Conservation (phyloP, 2,329 filamentous ascomycete species). For the Chaetothyriales sp. region DNA sequence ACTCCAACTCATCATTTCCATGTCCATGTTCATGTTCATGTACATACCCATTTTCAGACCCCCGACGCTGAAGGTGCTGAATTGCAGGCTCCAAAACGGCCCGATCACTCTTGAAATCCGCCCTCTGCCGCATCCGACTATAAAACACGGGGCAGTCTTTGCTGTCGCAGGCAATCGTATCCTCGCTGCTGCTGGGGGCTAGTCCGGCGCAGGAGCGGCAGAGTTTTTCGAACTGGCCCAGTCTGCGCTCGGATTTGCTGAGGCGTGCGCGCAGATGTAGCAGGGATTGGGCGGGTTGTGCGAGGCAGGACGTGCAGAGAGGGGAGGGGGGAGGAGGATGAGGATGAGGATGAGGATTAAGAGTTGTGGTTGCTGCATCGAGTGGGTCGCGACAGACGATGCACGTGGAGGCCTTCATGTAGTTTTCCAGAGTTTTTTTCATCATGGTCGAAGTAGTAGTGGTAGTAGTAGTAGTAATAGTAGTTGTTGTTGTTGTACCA, state of each 20-base stretch:
- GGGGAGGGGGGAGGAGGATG: background rate
- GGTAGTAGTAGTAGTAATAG: background rate
- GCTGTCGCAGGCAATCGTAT: slow-evolving; percentile 76
- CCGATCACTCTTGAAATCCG: slow-evolving; percentile 26
- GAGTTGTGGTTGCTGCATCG: slow-evolving; percentile 27
- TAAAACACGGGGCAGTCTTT: slow-evolving; percentile 91
- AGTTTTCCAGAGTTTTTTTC: slow-evolving; percentile 79
- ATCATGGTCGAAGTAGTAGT: slow-evolving; percentile 24
- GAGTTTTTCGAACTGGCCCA: slow-evolving; percentile 51
- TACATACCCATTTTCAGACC: no score
- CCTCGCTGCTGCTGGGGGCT: slow-evolving; percentile 40
- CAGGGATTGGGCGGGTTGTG: slow-evolving; percentile 42
- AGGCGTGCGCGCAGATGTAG: slow-evolving; percentile 50
- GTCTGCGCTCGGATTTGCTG: slow-evolving; percentile 48
- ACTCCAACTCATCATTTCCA: slow-evolving; percentile 24
- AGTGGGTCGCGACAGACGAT: slow-evolving; percentile 57
- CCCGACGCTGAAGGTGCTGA: slow-evolving; percentile 21
- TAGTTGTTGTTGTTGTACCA: slow-evolving; percentile 14
- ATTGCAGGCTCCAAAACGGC: slow-evolving; percentile 26
- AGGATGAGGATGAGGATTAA: background rate
- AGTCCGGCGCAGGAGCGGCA: slow-evolving; percentile 71
- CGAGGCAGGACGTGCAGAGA: slow-evolving; percentile 27
- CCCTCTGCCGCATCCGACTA: slow-evolving; percentile 27
- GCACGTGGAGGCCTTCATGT: slow-evolving; percentile 70
- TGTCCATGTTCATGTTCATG: slow-evolving; percentile 7